Evolutionary conservation across 1,284 basidiomycete genomes (phyloP), one percentile per base, ranked within the genome.

Genomic region (Fomitopsis palustris): DNA sequence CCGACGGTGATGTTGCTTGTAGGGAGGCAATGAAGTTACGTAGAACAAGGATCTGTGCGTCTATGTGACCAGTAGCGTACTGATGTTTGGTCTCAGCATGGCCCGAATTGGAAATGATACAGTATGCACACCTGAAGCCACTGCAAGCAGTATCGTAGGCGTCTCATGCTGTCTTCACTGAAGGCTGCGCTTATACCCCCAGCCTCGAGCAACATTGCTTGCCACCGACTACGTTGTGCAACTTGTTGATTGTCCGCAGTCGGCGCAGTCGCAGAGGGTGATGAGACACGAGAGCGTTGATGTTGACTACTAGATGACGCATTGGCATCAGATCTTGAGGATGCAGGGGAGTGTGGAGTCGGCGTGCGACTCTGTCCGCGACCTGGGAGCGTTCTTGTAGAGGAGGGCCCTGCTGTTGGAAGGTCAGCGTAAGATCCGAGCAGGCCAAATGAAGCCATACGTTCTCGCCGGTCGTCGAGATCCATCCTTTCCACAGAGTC

Each of bases 11-110:
- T 31, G 69, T 68, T 0, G 82, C 78, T 65, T 87, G 86, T 3
- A 94, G 77, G 6, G 86, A 84, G 17, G 84, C 81, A 54, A 90
- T 92, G 70, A 94, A 93, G 63, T 92, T 87, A 17, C 92, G 87
- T 12, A 96, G 80, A 51, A 93, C 81, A 17, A 90, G 80, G 56
- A 95, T 95, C 69, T 95, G 94, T 8, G 87, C 86, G 68, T 96
- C 93, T 66, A 95, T 93, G 65, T 93, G 93, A 2, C 83, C 79
- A 1, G 93, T 95, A 9, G 94, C 94, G 68, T 93, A 95, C 89
- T 93, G 69, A 55, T 31, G 38, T 31, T 31, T 4, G 42, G 39
- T 47, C 35, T 37, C 27, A 58, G 43, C 42, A 21, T 12, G 38
- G 23, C 29, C 5, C n/a, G 2, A 19, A 17, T 29, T 14, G 17